Conservation (phyloP, 176 grass and related monocot species). For the Hordeum vulgare region MorexV3_pseudomolecules_assembly NC_058521.1:606733096-606733595, state of each 20-base stretch:
- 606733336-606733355: background rate
- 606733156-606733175: constrained; percentile 12
- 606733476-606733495: too few relatives aligned
- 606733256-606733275: background rate
- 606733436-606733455: too few relatives aligned
- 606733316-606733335: background rate
- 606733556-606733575: background rate
- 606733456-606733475: too few relatives aligned
- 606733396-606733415: background rate
- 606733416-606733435: too few relatives aligned
- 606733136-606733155: constrained; percentile 1
- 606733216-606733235: background rate
- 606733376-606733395: background rate
- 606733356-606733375: background rate
- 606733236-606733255: background rate
- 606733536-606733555: background rate
- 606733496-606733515: too few relatives aligned
- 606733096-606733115: background rate
- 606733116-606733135: background rate
- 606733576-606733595: background rate
- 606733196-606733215: background rate
- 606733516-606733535: too few relatives aligned
- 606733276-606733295: background rate
- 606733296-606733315: background rate
- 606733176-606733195: background rate